Conservation (phyloP, 345 rosid genomes). For the Melaleuca quinquenervia region DNA sequence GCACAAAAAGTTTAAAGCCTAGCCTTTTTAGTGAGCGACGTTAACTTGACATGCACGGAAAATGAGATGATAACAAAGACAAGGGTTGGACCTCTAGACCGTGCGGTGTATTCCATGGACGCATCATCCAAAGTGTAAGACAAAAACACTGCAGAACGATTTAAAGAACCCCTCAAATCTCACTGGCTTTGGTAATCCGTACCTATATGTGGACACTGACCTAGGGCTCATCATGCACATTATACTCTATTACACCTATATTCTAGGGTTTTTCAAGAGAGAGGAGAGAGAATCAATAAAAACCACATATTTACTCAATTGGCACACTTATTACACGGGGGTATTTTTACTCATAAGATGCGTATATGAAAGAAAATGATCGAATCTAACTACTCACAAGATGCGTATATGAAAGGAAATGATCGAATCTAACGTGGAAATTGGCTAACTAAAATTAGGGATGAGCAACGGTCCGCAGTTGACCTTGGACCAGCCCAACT, state of each 20-base stretch:
- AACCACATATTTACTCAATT: neutral
- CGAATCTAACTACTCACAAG: too few species aligned
- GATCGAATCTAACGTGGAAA: too few species aligned
- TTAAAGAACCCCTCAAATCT: neutral
- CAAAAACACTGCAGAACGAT: neutral
- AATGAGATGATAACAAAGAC: neutral
- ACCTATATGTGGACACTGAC: neutral
- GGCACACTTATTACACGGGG: too few species aligned
- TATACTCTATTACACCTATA: neutral
- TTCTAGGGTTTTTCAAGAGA: neutral
- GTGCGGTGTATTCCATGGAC: neutral
- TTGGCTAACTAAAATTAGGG: too few species aligned
- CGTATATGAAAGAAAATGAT: too few species aligned
- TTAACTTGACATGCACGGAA: neutral
- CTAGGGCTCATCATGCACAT: neutral
- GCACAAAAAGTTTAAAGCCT: neutral
- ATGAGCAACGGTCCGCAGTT: too few species aligned
- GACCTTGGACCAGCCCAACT: too few species aligned
- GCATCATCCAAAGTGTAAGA: neutral
- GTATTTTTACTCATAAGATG: too few species aligned
- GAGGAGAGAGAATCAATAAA: too few species aligned
- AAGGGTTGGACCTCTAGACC: neutral
- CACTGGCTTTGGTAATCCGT: neutral
- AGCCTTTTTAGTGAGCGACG: neutral
- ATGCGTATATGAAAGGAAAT: too few species aligned